Conservation (phyloP, 2,329 filamentous ascomycete genomes). For the Elsinoe fawcettii region DNA sequence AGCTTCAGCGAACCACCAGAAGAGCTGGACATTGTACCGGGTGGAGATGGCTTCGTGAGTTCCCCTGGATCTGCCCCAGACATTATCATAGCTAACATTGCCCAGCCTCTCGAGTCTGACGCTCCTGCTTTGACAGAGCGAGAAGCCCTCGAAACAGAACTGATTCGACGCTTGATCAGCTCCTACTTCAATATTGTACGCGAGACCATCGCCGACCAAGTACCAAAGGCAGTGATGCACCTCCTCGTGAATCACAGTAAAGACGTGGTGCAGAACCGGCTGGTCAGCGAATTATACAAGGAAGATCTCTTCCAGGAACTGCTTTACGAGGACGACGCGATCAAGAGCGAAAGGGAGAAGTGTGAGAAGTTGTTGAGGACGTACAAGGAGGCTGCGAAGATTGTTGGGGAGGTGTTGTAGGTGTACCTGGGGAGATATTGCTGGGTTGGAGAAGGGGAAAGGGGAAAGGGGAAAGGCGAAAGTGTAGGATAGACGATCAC, state of each 20-base stretch:
- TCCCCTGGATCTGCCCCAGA: not conserved
- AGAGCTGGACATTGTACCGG: slow-evolving; percentile 28
- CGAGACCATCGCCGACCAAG: slow-evolving; percentile 96
- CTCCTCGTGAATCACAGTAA: slow-evolving; percentile 97
- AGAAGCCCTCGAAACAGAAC: slow-evolving; percentile 93
- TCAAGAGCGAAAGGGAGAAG: slow-evolving; percentile 97
- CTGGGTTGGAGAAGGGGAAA: not conserved
- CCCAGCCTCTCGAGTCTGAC: slow-evolving; percentile 38
- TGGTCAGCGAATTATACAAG: slow-evolving; percentile 93
- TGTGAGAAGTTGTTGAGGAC: slow-evolving; percentile 93
- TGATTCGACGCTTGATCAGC: slow-evolving; percentile 91
- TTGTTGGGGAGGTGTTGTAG: slow-evolving; percentile 90
- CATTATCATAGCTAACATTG: slow-evolving; percentile 22
- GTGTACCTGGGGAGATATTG: too few relatives aligned
- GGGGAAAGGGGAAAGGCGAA: not conserved
- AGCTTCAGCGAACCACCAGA: slow-evolving; percentile 26
- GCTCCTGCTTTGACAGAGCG: slow-evolving; percentile 90
- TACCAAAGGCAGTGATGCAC: slow-evolving; percentile 98
- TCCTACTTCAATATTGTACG: slow-evolving; percentile 99
- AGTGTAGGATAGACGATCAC: slow-evolving; percentile 7
- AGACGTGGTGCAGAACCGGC: slow-evolving; percentile 91
- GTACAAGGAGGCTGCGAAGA: slow-evolving; percentile 96
- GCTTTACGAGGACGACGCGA: slow-evolving; percentile 91
- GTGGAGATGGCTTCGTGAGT: slow-evolving; percentile 52
- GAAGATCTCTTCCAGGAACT: slow-evolving; percentile 85